Base-by-base conservation (phyloP, 2,329 filamentous ascomycete genomes). In the Cladosporium oxysporum region DNA sequence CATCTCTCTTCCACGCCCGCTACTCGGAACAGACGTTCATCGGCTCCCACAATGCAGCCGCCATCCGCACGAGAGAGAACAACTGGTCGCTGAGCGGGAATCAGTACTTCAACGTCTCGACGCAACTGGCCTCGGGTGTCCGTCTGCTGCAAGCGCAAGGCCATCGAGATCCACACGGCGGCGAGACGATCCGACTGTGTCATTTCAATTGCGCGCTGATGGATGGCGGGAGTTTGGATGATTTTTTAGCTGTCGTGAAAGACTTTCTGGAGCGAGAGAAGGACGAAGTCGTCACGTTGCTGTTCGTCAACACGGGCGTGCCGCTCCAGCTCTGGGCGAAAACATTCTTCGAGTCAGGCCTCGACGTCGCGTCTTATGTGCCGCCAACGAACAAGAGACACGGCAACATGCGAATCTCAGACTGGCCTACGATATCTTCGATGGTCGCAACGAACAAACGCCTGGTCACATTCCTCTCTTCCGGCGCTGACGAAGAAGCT, bases 121-220 rank as follows among this genome's bases (percentile, higher is more conserved):
- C 79, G 2, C 88, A 90, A 73, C 80, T 91, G 8, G 77, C 85
- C 58, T 78, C 85, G 33, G 89, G 89, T 18, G 83, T 91, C 50
- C 84, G 89, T 29, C 87, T 88, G 69, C 77, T 91, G 14, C 86
- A 89, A 72, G 86, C 83, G 28, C 88, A 90, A 75, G 87, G 87
- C 5, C 88, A 89, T 71, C 77, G 83, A 44, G 76, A 82, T 62
- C 76, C 81, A 64, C 83, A 82, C 29, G n/a, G 72, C 69, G 23
- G 72, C n/a, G 70, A 71, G 12, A 76, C 74, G 1, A 81, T 90
- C 53, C 79, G 87, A 69, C 79, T 89, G 74, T 90, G 89, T 75
- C 89, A 91, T 73, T 89, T 87, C 1, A 81, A 81, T 26, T 91
- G 89, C 76, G 72, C 80, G 58, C 77, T 87, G 37, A 80, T 88